phyloP scores from a whole-genome alignment of 257 asterid genomes.

The Gardenia jasminoides region DNA sequence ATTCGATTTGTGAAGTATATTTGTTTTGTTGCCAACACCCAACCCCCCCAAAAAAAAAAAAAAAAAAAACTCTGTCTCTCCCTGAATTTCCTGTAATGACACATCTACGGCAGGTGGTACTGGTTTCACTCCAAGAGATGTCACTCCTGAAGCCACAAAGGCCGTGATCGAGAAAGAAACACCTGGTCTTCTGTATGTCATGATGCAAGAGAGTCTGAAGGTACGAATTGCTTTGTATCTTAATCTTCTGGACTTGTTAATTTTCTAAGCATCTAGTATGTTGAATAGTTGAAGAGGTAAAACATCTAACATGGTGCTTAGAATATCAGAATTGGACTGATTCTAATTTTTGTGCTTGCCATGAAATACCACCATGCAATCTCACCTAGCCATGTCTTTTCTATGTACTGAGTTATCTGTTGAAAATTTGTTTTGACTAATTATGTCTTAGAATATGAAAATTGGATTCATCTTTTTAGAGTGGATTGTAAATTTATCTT shows the following conservation, averaged over 20 bases:
- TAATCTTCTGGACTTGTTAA: background rate
- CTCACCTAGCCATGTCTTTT: background rate
- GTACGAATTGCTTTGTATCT: constrained; percentile 27
- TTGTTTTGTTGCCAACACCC: too few relatives aligned
- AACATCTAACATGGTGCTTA: too few relatives aligned
- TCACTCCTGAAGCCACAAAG: constrained; percentile 98
- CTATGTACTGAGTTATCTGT: background rate
- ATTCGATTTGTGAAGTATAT: background rate
- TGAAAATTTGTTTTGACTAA: background rate
- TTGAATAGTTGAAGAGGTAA: background rate
- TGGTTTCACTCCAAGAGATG: constrained; percentile 93
- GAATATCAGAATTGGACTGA: background rate
- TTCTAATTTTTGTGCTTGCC: background rate
- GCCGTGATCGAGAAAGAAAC: constrained; percentile 77
- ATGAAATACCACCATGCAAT: background rate
- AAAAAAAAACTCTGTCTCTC: too few relatives aligned
- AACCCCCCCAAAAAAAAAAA: too few relatives aligned
- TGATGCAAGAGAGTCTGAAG: constrained; percentile 97
- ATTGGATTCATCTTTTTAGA: background rate
- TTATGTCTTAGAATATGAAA: background rate
- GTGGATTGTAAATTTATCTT: background rate
- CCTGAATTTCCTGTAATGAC: background rate
- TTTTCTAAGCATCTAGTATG: background rate
- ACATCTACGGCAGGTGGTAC: constrained; percentile 73
- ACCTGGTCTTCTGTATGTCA: constrained; percentile 85